Base-by-base conservation (phyloP, 306 rosid species). In the Comarum palustre region DNA sequence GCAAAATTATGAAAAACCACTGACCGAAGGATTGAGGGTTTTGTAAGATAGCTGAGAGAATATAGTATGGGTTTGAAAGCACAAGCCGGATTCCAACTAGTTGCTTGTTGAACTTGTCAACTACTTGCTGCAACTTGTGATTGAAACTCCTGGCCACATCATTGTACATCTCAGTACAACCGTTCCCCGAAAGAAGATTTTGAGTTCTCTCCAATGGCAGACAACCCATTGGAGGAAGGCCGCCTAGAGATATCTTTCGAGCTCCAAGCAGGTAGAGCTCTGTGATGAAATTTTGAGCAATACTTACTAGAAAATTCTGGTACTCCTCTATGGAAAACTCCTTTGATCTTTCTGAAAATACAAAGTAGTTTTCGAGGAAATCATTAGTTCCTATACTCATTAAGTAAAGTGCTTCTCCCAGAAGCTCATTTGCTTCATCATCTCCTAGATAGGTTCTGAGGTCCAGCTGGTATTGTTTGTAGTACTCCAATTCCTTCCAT, bases 201-300 rank as follows among this genome's bases (percentile, higher is more conserved):
- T 31, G 70, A 67, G 82, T 74, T 76, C 93, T 88, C 73, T 86
- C 88, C 68, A 86, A 64, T 68, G 93, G 93, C 34, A 88, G 50
- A 79, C 93, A 84, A 39, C 90, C 90, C 90, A 86, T 88, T 15
- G 90, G 93, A 57, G 90, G 88, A 36, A 84, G 84, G 34, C 93
- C 90, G 0, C 73, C 47, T 4, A 86, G 8, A 6, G 84, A 52
- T 13, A 86, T 68, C 78, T 88, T 88, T 14, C 87, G 68, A 17
- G 82, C 87, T 24, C 88, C 90, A 17, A 82, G 81, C 48, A 14
- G 60, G 45, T 82, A 74, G 15, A 88, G 78, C 48, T 78, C 60
- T 48, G 68, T 47, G 43, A 78, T 63, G 68, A 88, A 86, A 27
- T 76, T 52, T 7, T 74, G 73, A 1, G 88, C 88, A 38, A 78